A percentile compares a stretch with the other conserved stretches of the same genome.
phyloP scores from a whole-genome alignment of 2,329 filamentous ascomycete species.

The Xylariales sp. region DNA sequence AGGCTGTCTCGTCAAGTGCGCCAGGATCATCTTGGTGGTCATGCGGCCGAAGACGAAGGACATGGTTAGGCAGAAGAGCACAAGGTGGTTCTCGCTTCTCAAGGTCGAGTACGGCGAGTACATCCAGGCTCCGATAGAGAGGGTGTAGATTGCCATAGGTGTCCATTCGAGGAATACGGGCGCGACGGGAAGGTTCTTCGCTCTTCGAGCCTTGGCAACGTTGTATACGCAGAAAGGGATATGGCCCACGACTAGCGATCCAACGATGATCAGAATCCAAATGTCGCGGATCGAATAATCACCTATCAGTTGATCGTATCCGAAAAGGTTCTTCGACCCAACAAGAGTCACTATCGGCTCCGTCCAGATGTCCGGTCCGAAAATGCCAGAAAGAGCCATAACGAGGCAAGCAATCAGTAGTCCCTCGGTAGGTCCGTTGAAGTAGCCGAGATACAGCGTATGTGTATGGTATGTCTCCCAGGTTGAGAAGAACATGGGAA shows the following conservation, averaged over 20 bases:
- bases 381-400: conserved; percentile 84
- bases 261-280: conserved; percentile 71
- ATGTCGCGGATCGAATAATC: conserved; percentile 76
- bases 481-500: conserved; percentile 99
- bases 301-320: conserved; percentile 57
- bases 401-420: conserved; percentile 80
- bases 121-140: conserved; percentile 75
- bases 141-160: conserved; percentile 78
- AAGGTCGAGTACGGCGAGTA: conserved; percentile 84
- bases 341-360: conserved; percentile 67
- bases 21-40: conserved; percentile 98
- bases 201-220: conserved; percentile 70
- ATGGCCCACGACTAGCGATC: conserved; percentile 65
- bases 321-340: conserved; percentile 49
- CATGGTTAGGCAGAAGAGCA: conserved; percentile 89
- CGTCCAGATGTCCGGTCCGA: conserved; percentile 83
- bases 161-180: conserved; percentile 93
- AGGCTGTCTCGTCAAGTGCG: conserved; percentile 85
- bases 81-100: conserved; percentile 77
- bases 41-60: conserved; percentile 97
- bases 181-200: conserved; percentile 66
- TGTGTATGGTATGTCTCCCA: conserved; percentile 99
- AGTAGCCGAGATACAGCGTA: conserved; percentile 89
- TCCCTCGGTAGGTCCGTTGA: conserved; percentile 97
- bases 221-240: conserved; percentile 87